Conservation (phyloP, 2,329 filamentous ascomycete species). For the Aspergillus unguis region DNA sequence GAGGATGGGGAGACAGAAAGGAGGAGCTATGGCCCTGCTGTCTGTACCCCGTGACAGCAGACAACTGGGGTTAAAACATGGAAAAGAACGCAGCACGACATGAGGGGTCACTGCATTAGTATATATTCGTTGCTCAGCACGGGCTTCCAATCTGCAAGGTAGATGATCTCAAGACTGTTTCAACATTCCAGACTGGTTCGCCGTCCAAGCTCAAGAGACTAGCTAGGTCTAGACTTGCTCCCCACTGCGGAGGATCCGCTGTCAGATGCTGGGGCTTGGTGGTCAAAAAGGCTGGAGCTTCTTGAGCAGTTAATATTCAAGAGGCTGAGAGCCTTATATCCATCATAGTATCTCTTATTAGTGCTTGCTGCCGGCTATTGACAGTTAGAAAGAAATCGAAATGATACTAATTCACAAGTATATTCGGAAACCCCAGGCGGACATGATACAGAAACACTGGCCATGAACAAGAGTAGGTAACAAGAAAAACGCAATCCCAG, state of each 20-base stretch:
- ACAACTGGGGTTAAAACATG: constrained; percentile 16
- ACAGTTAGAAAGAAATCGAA: neutral
- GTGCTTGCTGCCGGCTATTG: neutral
- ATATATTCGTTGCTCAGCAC: neutral
- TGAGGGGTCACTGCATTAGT: neutral
- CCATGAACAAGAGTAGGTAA: neutral
- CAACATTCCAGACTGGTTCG: neutral
- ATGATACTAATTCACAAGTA: constrained; percentile 11
- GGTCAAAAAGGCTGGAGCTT: neutral
- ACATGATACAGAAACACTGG: constrained; percentile 8
- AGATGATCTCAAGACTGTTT: constrained; percentile 6
- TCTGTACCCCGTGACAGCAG: constrained; percentile 13
- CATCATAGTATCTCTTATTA: neutral
- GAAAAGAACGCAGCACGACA: constrained; percentile 4
- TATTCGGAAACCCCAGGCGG: constrained; percentile 10
- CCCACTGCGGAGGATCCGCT: constrained; percentile 4
- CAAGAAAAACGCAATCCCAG: constrained; percentile 9
- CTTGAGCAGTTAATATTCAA: neutral
- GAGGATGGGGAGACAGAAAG: constrained; percentile 1
- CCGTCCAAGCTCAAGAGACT: neutral
- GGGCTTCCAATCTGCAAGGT: constrained; percentile 6
- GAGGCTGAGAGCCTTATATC: neutral
- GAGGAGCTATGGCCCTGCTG: constrained; percentile 11
- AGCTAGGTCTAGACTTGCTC: constrained; percentile 4
- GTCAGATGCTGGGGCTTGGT: neutral